These are phyloP conservation scores for Podila epigama DNA, from an alignment of 192 early-diverging fungal genomes.

Conservation along the genomic window DNA sequence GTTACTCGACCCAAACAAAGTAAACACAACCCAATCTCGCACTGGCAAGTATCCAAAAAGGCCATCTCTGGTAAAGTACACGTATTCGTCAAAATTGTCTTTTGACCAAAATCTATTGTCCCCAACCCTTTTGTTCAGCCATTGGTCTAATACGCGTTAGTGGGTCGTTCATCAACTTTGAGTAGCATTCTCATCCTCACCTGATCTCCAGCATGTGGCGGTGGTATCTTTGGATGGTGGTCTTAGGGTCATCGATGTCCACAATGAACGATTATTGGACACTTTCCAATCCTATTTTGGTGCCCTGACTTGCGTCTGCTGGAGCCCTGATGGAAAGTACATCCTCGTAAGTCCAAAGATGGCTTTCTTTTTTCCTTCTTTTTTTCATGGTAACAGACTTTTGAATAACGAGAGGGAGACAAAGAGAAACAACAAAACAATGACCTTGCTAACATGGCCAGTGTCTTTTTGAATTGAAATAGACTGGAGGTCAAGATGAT, in stretches of 20 bases:
- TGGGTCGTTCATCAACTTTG: too few species aligned
- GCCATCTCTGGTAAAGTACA: slow-evolving; percentile 70
- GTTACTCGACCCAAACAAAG: slow-evolving; percentile 64
- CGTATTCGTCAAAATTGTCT: background rate
- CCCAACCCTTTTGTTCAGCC: too few species aligned
- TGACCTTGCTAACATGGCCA: too few species aligned
- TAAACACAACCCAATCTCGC: slow-evolving; percentile 84
- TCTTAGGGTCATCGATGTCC: slow-evolving; percentile 80
- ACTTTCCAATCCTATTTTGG: slow-evolving; percentile 87
- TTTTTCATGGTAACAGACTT: too few species aligned
- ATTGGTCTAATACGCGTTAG: too few species aligned
- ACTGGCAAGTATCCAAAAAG: slow-evolving; percentile 78
- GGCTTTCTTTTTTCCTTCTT: too few species aligned
- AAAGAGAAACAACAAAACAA: too few species aligned
- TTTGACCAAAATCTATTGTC: background rate
- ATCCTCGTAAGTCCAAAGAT: slow-evolving; percentile 65
- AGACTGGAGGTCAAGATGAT: slow-evolving; percentile 93
- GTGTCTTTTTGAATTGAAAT: background rate
- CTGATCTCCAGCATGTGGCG: slow-evolving; percentile 83
- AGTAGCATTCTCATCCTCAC: slow-evolving; percentile 82
- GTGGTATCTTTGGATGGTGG: slow-evolving; percentile 80
- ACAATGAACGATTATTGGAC: slow-evolving; percentile 75
- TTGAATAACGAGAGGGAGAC: too few species aligned
- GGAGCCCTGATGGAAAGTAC: slow-evolving; percentile 91
- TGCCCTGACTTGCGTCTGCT: slow-evolving; percentile 83